Evolutionary conservation across 140 eudicot species (phyloP), one percentile per base, ranked within the genome.

Genomic region (Senecio squalidus): DNA sequence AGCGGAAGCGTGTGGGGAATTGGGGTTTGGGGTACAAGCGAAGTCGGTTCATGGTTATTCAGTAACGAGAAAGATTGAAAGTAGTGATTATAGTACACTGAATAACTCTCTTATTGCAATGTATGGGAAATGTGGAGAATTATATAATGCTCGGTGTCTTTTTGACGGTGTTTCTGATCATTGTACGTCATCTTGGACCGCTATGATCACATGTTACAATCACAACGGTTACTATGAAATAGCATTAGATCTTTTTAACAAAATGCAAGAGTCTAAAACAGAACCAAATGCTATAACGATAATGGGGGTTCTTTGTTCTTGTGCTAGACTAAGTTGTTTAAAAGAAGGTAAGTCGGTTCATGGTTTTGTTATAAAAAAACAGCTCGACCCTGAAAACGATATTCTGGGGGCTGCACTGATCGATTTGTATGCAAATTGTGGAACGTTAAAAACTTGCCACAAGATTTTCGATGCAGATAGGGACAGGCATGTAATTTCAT

Each of bases 61-160:
- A 10, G 52, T 81, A 31, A 76, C 68, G 30, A 76, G 80, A 62
- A 67, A 55, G 22, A 66, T 80, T 41, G 66, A 30, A 26, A 71
- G 59, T 2, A 52, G 63, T 8, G 74, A 76, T 74, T 36, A 17
- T 0, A 80, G 71, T 46, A 33, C 65, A 1, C 38, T 84, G n/a
- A 56, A 27, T 30, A 84, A 63, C 73, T 84, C 90, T 15, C 74
- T 88, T 39, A 60, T 84, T 40, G 60, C 93, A 40, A 88, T 88
- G 96, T 88, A 88, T 54, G 96, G 86, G 25, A 88, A 81, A 73
- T 84, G 83, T 33, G 90, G 96, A 9, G 94, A 88, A 10, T 56
- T 81, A 55, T 55, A 28, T 43, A 71, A 52, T 62, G 89, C 94
- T 2, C 73, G 62, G 70, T 21, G 52, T 68, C 68, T 88, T 48